Conservation (phyloP, 495 filamentous ascomycete species). For the Penicillium egyptiacum region DNA sequence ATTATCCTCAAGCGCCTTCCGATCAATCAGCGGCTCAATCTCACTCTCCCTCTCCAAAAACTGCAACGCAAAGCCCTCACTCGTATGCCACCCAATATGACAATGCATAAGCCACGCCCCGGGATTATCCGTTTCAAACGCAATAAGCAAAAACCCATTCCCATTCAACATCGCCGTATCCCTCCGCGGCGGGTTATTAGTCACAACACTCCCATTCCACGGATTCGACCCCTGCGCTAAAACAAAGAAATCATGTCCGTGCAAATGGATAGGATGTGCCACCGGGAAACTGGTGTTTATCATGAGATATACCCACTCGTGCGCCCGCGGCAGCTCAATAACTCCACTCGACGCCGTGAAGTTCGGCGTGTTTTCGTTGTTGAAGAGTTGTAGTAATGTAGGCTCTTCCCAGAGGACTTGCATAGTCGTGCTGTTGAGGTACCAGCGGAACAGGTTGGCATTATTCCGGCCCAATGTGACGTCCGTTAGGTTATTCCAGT, state of each 20-base stretch:
- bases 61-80: conserved; percentile 39
- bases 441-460: conserved; percentile 25
- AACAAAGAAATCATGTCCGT: conserved; percentile 32
- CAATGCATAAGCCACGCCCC: conserved; percentile 50
- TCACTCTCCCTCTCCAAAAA: conserved; percentile 44
- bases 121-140: conserved; percentile 51
- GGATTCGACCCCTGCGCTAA: conserved; percentile 22
- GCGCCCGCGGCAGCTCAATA: conserved; percentile 41
- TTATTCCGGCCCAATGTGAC: conserved; percentile 17
- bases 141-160: conserved; percentile 41
- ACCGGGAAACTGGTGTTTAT: conserved; percentile 34
- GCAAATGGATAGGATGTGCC: conserved; percentile 28
- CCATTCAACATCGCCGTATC: conserved; percentile 56
- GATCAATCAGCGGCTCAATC: conserved; percentile 35
- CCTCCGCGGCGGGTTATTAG: conserved; percentile 8
- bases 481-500: conserved; percentile 14
- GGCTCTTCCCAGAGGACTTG: conserved; percentile 26
- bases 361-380: conserved; percentile 9
- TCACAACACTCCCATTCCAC: conserved; percentile 6
- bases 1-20: neutral
- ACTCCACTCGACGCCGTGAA: conserved; percentile 19
- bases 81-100: conserved; percentile 47
- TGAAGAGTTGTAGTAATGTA: conserved; percentile 22
- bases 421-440: conserved; percentile 26
- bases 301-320: conserved; percentile 59